Conservation (phyloP, 2,329 filamentous ascomycete species). For the Aureobasidium zeae region DNA sequence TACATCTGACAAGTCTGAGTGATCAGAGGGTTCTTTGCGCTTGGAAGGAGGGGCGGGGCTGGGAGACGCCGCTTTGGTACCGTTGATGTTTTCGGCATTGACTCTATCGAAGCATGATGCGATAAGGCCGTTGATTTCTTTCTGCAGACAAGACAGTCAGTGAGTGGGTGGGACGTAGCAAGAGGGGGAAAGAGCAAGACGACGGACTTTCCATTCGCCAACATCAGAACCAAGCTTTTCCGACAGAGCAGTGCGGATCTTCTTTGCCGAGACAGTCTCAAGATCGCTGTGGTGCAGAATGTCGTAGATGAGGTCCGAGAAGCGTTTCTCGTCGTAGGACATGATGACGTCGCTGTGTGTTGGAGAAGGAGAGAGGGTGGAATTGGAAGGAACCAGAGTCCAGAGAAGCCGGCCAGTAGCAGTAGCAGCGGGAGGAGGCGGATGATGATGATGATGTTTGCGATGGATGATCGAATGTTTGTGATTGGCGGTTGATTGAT, state of each 20-base stretch:
- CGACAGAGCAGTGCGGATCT: slow-evolving; percentile 55
- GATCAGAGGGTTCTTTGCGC: slow-evolving; percentile 31
- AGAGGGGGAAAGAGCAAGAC: background rate
- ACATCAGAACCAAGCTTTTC: slow-evolving; percentile 53
- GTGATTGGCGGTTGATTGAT: background rate
- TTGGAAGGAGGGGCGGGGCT: slow-evolving; percentile 25
- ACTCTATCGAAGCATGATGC: slow-evolving; percentile 43
- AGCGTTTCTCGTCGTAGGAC: slow-evolving; percentile 16
- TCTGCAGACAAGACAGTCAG: slow-evolving; percentile 26
- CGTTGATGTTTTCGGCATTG: slow-evolving; percentile 18
- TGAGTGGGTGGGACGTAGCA: background rate
- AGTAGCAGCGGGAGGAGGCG: background rate
- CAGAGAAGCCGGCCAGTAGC: background rate
- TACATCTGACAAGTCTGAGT: slow-evolving; percentile 35
- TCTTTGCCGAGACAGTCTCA: slow-evolving; percentile 56
- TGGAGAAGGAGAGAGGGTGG: slow-evolving; percentile 1
- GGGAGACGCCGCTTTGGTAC: slow-evolving; percentile 24
- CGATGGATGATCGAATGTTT: slow-evolving; percentile 11
- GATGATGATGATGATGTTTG: background rate
- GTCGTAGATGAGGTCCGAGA: slow-evolving; percentile 47
- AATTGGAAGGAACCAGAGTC: background rate
- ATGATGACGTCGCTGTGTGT: slow-evolving; percentile 29
- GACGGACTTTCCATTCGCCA: slow-evolving; percentile 49
- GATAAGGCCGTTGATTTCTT: slow-evolving; percentile 39
- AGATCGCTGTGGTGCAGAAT: slow-evolving; percentile 53